Percentiles rank a stretch among this genome's conserved stretches.
Evolutionary conservation across 257 asterid species (phyloP).

Genomic region (Euphrasia confusa): DNA sequence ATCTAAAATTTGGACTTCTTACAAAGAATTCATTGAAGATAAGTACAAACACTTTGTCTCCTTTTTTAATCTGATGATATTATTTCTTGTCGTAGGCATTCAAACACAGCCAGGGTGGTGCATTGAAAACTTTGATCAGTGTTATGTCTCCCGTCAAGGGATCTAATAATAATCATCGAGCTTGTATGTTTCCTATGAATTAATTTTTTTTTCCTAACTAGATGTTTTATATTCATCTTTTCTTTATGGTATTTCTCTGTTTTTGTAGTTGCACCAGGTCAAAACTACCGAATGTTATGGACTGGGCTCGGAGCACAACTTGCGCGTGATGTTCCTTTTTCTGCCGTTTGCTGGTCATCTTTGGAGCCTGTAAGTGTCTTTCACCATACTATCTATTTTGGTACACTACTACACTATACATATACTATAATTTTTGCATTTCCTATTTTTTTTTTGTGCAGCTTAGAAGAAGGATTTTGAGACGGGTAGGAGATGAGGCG

Average conservation of each 20-base stretch:
- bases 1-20: background rate
- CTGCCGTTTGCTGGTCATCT: conserved; percentile 89
- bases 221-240: background rate
- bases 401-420: background rate
- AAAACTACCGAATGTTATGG: conserved; percentile 65
- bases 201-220: background rate
- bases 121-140: conserved; percentile 63
- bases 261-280: conserved; percentile 32
- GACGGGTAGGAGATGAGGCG: conserved; percentile 45
- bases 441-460: conserved; percentile 31
- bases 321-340: conserved; percentile 90
- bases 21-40: background rate
- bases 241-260: background rate
- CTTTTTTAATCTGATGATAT: background rate
- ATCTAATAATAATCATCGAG: conserved; percentile 36
- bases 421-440: too few species aligned
- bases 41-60: background rate
- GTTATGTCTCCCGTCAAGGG: conserved; percentile 49
- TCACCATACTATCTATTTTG: background rate
- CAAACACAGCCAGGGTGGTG: conserved; percentile 50
- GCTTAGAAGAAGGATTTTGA: conserved; percentile 63
- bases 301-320: conserved; percentile 92
- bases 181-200: conserved; percentile 38
- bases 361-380: conserved; percentile 70
- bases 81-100: conserved; percentile 46